Base-by-base conservation (phyloP, 148 eudicot species). In the Rhododendron simsii region DNA sequence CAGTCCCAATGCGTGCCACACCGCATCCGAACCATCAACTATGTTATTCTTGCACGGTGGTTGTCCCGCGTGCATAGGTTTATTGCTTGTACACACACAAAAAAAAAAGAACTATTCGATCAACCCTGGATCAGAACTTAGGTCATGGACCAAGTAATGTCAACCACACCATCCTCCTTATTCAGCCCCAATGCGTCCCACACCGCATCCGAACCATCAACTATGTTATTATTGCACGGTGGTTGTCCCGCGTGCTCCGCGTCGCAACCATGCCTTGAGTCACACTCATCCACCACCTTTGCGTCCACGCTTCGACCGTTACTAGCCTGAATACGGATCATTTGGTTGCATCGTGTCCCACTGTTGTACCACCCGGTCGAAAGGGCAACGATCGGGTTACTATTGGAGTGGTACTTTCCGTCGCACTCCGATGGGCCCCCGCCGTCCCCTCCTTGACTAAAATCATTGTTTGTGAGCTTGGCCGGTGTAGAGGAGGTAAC, bases 281-380 rank as follows among this genome's bases (percentile, higher is more conserved):
- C 79, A 20, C 79, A 76, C 79, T 76, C 79, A 4, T 45, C 81
- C 81, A 45, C 81, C 23, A 78, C 81, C 81, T 78, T 78, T 7
- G 33, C 81, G 0, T 8, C 21, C 30, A 45, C 53, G 53, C 81
- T 78, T 18, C 33, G 11, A 23, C 81, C 55, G 10, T 78, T 78
- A 44, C 30, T 23, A 9, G 81, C 81, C 48, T 16, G 41, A 9
- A 78, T 10, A 10, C 16, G 81, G 5, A 78, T 78, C 81, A 45
- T 23, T 33, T 78, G n/a, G 28, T 47, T 47, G 81, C 81, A 78
- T 47, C 55, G 28, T 47, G 53, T 3, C 11, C 51, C 81, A 3
- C 16, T 7, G 53, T 20, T 23, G n/a, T 78, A 78, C 81, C 81
- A 78, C 53, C 81, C 81, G 5, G 53, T 78, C 0, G 81, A 78